These are phyloP conservation scores for Barnettozyma siamensis DNA, from an alignment of 805 yeast genomes.

Conservation along the genomic window DNA sequence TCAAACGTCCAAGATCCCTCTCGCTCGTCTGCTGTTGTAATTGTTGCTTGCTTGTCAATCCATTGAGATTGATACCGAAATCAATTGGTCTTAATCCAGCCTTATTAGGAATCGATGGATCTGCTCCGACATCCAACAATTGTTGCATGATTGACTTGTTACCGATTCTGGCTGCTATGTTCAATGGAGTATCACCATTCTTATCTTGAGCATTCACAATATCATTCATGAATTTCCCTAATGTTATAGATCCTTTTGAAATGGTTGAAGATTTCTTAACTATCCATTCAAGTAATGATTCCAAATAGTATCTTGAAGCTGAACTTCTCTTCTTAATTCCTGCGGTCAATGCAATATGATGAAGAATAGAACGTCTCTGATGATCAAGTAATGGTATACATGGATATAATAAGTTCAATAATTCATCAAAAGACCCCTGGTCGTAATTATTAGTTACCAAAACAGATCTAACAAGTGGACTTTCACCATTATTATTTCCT, in stretches of 20 bases:
- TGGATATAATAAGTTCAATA: conserved; percentile 73
- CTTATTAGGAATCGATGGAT: conserved; percentile 69
- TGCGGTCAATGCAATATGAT: conserved; percentile 78
- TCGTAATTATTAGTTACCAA: conserved; percentile 81
- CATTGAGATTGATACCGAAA: conserved; percentile 60
- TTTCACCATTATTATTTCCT: conserved; percentile 82
- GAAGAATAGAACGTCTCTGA: conserved; percentile 74
- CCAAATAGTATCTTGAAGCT: conserved; percentile 69
- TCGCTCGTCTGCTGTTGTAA: not conserved
- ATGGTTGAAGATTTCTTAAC: conserved; percentile 47
- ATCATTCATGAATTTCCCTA: conserved; percentile 55
- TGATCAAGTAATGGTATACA: conserved; percentile 60
- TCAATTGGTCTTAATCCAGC: conserved; percentile 85
- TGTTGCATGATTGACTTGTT: conserved; percentile 75
- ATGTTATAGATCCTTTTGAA: conserved; percentile 40
- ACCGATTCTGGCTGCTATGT: conserved; percentile 87
- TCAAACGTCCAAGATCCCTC: too few relatives aligned
- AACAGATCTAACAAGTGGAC: conserved; percentile 79
- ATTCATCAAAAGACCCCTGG: conserved; percentile 61
- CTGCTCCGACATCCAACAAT: conserved; percentile 83
- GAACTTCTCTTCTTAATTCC: conserved; percentile 70
- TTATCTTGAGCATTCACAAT: conserved; percentile 85
- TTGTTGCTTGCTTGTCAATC: conserved; percentile 6
- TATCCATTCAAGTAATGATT: conserved; percentile 70
- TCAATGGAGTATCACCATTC: conserved; percentile 93